These are phyloP conservation scores for Plasmodium gaboni DNA, from an alignment of 169 alveolate genomes.

Conservation along the genomic window DNA sequence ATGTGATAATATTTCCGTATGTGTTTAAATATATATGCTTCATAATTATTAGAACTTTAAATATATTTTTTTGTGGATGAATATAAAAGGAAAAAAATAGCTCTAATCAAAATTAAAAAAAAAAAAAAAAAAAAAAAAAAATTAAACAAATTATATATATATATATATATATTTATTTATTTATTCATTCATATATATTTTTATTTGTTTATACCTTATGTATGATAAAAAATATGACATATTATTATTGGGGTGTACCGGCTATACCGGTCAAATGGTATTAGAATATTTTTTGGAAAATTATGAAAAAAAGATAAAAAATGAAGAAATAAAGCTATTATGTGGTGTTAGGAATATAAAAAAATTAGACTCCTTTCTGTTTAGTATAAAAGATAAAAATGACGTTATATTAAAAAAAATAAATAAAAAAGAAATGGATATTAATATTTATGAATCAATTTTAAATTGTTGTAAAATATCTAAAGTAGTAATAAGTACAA, in stretches of 20 bases:
- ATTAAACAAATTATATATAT: no score
- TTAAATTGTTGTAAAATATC: conserved; percentile 30
- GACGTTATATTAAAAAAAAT: conserved; percentile 16
- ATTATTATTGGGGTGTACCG: conserved; percentile 62
- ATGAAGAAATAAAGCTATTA: conserved; percentile 35
- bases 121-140: no score
- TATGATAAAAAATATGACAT: conserved; percentile 47
- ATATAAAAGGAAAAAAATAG: no score
- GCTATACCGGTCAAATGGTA: conserved; percentile 73
- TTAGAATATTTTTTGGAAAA: conserved; percentile 58
- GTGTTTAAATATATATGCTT: no score
- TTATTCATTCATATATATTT: not conserved
- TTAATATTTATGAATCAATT: conserved; percentile 27
- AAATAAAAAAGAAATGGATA: conserved; percentile 43
- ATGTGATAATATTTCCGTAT: no score
- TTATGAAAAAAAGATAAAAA: conserved; percentile 25
- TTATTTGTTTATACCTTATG: conserved; percentile 9
- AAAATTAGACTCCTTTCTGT: conserved; percentile 20
- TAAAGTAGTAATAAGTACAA: conserved; percentile 51
- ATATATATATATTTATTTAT: conserved; percentile 3
- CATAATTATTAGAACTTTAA: no score
- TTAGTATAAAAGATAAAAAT: conserved; percentile 14
- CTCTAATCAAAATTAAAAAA: no score
- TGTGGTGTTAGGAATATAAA: conserved; percentile 51
- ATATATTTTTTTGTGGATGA: no score